Evolutionary conservation across 306 rosid genomes (phyloP).

Genomic region (Gynostemma pentaphyllum): DNA sequence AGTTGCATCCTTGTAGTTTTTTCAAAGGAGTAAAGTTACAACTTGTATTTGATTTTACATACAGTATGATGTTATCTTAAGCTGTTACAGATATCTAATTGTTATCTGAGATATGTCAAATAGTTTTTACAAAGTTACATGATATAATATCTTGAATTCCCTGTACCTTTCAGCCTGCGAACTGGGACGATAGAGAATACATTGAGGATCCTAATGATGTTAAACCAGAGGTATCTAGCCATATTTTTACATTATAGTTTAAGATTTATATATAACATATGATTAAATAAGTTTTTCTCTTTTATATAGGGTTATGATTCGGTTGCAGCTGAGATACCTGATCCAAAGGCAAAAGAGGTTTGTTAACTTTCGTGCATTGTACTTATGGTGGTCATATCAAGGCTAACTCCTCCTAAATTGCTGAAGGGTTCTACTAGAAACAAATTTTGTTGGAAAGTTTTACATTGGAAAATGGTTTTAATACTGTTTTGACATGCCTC

Average conservation of each 20-base stretch:
- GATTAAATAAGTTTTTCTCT: not conserved
- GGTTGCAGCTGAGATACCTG: conserved; percentile 74
- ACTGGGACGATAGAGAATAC: conserved; percentile 93
- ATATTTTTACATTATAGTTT: not conserved
- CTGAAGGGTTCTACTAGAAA: not conserved
- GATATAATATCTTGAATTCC: not conserved
- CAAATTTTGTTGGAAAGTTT: not conserved
- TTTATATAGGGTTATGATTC: conserved; percentile 70
- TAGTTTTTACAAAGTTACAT: not conserved
- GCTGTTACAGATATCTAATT: not conserved
- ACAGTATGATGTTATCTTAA: not conserved
- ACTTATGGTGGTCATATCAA: not conserved
- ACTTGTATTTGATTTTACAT: not conserved
- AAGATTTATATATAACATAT: not conserved
- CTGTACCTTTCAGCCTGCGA: conserved; percentile 50
- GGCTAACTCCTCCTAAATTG: not conserved
- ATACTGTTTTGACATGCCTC: not conserved
- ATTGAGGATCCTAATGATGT: conserved; percentile 63
- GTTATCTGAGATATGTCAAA: not conserved
- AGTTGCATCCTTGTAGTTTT: not conserved
- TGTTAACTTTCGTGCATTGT: conserved; percentile 9
- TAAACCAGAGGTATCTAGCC: conserved; percentile 59
- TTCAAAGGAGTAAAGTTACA: not conserved
- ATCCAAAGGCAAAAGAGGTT: conserved; percentile 78
- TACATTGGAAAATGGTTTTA: not conserved